phyloP scores from a whole-genome alignment of 2,329 filamentous ascomycete genomes.

The Aspergillus caelatus region DNA sequence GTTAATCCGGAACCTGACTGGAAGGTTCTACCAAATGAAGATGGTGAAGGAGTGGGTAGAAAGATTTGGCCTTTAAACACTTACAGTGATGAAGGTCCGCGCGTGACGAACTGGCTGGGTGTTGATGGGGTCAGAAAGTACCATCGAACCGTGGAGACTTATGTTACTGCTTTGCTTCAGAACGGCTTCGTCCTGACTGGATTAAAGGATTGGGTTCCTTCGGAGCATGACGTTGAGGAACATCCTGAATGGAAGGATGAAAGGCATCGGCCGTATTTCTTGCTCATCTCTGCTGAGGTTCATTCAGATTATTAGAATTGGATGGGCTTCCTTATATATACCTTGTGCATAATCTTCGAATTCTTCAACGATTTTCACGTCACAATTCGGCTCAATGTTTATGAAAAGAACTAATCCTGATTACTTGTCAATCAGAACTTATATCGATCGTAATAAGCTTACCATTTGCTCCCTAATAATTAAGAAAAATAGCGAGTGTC shows the following conservation, averaged over 20 bases:
- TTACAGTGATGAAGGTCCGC: conserved; percentile 48
- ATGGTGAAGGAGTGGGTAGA: conserved; percentile 33
- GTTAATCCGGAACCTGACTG: conserved; percentile 46
- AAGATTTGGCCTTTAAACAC: conserved; percentile 47
- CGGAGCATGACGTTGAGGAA: conserved; percentile 31
- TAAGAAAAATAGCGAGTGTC: too few species aligned
- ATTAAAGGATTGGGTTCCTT: conserved; percentile 44
- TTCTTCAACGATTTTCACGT: too few species aligned
- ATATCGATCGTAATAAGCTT: too few species aligned
- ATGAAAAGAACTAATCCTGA: too few species aligned
- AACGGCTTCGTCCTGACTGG: conserved; percentile 43
- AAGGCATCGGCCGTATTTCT: conserved; percentile 39
- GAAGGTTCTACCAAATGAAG: conserved; percentile 18
- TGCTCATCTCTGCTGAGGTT: conserved; percentile 32
- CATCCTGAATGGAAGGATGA: conserved; percentile 36
- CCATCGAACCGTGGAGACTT: conserved; percentile 50
- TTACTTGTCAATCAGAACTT: too few species aligned
- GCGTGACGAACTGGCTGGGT: conserved; percentile 48
- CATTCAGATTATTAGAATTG: not conserved
- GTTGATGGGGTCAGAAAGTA: conserved; percentile 48
- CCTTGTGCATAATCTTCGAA: too few species aligned
- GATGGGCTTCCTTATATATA: too few species aligned
- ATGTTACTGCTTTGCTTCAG: conserved; percentile 41
- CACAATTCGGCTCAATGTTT: too few species aligned
- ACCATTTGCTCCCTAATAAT: too few species aligned